Evolutionary conservation across 352 stramenopile genomes (phyloP).

Genomic region (Aphanomyces euteiches): DNA sequence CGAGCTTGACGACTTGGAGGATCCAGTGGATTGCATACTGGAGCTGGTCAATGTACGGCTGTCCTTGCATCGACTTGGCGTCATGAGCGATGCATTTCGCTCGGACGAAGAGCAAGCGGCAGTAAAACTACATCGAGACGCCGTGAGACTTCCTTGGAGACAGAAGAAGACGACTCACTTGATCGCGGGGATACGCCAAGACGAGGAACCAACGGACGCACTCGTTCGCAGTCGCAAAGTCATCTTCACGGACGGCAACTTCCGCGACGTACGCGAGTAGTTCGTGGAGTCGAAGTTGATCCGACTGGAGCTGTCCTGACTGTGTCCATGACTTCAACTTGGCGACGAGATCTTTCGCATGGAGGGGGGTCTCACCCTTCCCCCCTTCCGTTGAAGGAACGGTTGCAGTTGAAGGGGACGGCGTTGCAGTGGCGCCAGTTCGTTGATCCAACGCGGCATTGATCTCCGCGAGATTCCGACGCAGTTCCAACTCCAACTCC

Average conservation of each 20-base stretch:
- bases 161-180: constrained; percentile 44
- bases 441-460: neutral
- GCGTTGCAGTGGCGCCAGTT: too few relatives aligned
- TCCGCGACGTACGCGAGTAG: constrained; percentile 76
- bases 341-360: neutral
- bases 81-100: constrained; percentile 56
- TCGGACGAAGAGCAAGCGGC: constrained; percentile 75
- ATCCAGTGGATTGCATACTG: constrained; percentile 76
- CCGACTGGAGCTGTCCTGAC: neutral
- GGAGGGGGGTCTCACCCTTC: too few relatives aligned
- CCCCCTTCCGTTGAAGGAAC: too few relatives aligned
- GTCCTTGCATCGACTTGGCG: constrained; percentile 43
- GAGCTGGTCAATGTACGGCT: constrained; percentile 43
- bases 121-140: constrained; percentile 73
- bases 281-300: constrained; percentile 44
- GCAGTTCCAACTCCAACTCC: constrained; percentile 21
- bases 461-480: constrained; percentile 20
- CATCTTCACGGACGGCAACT: constrained; percentile 52
- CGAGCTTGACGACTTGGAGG: constrained; percentile 67
- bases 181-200: constrained; percentile 59
- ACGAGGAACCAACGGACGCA: constrained; percentile 71
- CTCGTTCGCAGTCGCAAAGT: constrained; percentile 55
- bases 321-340: constrained; percentile 20
- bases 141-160: neutral
- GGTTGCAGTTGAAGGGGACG: too few relatives aligned